Evolutionary conservation across 345 rosid species (phyloP).

Genomic region (Excoecaria cochinchinensis): DNA sequence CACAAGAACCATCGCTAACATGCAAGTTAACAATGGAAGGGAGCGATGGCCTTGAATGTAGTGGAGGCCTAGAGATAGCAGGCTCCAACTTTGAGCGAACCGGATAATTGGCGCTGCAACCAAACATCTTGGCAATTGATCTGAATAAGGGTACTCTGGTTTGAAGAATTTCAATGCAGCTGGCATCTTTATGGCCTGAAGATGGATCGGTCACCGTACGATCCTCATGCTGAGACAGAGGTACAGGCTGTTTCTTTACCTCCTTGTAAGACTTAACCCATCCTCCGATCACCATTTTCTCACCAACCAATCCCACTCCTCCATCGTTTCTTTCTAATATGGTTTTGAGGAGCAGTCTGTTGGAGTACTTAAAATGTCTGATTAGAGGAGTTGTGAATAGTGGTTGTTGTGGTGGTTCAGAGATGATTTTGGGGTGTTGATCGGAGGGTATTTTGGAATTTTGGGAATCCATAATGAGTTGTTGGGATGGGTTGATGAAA

Average conservation of each 20-base stretch:
- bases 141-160: conserved; percentile 60
- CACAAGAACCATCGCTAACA: conserved; percentile 80
- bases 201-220: conserved; percentile 8
- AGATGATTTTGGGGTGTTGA: not conserved
- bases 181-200: conserved; percentile 33
- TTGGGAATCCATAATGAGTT: not conserved
- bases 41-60: conserved; percentile 2
- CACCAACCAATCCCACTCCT: conserved; percentile 42
- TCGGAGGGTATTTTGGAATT: not conserved
- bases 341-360: conserved; percentile 55
- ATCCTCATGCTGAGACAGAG: conserved; percentile 18
- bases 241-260: conserved; percentile 39
- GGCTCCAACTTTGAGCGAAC: conserved; percentile 45
- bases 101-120: conserved; percentile 16
- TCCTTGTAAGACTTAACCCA: conserved; percentile 85
- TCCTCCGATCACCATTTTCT: conserved; percentile 74
- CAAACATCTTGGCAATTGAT: conserved; percentile 51
- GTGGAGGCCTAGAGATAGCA: conserved; percentile 23
- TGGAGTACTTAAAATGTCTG: conserved; percentile 48
- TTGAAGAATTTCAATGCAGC: conserved; percentile 65
- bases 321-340: conserved; percentile 48
- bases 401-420: not conserved
- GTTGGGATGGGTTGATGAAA: conserved; percentile 7
- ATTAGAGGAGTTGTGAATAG: not conserved
- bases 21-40: conserved; percentile 38